Base-by-base conservation (phyloP, 2,329 filamentous ascomycete genomes). In the Aspergillus spinulosporus region DNA sequence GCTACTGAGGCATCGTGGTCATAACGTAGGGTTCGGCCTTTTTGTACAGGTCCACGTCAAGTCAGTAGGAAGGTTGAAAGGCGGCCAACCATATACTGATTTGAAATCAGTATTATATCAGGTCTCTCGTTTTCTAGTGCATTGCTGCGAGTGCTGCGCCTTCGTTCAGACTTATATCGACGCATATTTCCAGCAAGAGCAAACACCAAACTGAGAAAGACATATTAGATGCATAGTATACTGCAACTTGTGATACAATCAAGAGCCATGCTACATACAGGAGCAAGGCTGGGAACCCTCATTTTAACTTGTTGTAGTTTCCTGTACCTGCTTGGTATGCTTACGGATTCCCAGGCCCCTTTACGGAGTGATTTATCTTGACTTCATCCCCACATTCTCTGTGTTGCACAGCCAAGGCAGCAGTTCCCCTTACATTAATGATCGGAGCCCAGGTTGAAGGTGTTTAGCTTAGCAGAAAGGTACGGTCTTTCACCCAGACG, bases 371-470 rank as follows among this genome's bases (percentile, higher is more conserved):
- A 37, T 37, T 34, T 11, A 34, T 34, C 37, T 11, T n/a, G 7
- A 40, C 37, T 40, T 5, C n/a, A 12, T 40, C 37, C 39, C 39
- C 39, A 42, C 39, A 42, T 42, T 42, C 39, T 15, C 21, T 14
- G 12, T 59, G 66, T 54, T 40, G 49, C 45, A 53, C 21, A 45
- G n/a, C n/a, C 40, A 42, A 42, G 39, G 39, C n/a, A 42, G 15
- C n/a, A 15, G 21, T 49, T 47, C 42, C 29, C 49, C 49, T 52
- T 52, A 14, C 49, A 29, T 46, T 12, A 2, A 7, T 29, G 6
- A 32, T 26, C 37, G 6, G 34, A 42, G 42, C 4, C 12, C n/a
- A 52, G 32, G 32, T 9, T 39, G 6, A 4, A 40, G 7, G 37
- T 43, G 40, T 31, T n/a, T 45, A 32, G 15, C 39, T 12, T 12